Base-by-base conservation (phyloP, 2,329 filamentous ascomycete genomes). In the Hypoxylon sp. region DNA sequence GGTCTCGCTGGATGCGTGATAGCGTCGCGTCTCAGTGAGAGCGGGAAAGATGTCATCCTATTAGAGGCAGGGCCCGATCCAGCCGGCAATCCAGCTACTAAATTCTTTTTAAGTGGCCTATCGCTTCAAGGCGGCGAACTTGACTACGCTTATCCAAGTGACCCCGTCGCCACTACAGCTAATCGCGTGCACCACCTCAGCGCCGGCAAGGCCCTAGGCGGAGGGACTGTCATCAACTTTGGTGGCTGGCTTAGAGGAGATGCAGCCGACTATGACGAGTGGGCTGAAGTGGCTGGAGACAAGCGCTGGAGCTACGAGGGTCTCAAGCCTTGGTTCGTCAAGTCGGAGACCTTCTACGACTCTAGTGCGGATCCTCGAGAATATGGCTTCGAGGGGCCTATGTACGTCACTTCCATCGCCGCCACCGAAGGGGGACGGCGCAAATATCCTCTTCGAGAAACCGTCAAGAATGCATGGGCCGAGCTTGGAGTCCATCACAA, bases 271-370 rank as follows among this genome's bases (percentile, higher is more conserved):
- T 77, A 78, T 26, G 69, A 77, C 14, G 64, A 71, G 22, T 75
- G 69, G 72, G 74, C 70, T 2, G 59, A 74, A 26, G 17, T 55
- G 6, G 71, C 63, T 10, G 63, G 65, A 13, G 71, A 74, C 42
- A 53, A 70, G 9, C 72, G 73, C 2, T 88, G 85, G 79, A 80
- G 79, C 65, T 85, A 83, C 61, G 74, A 83, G 3, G 79, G 79
- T 9, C 78, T 86, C 31, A 76, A 83, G 14, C 82, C 82, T 1
- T 88, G 83, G 74, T 80, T 85, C 60, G 75, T 76, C 39, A 84
- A 81, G 63, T 71, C 78, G 0, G 83, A 84, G 66, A 65, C 63
- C 6, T 73, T 73, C 13, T 77, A 78, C 13, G 72, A 74, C 26
- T 39, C 73, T 19, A 35, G 19, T 0, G 48, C 74, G 19, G 74